Conservation (phyloP, 768 basidiomycete genomes). For the Psilocybe cubensis region DNA sequence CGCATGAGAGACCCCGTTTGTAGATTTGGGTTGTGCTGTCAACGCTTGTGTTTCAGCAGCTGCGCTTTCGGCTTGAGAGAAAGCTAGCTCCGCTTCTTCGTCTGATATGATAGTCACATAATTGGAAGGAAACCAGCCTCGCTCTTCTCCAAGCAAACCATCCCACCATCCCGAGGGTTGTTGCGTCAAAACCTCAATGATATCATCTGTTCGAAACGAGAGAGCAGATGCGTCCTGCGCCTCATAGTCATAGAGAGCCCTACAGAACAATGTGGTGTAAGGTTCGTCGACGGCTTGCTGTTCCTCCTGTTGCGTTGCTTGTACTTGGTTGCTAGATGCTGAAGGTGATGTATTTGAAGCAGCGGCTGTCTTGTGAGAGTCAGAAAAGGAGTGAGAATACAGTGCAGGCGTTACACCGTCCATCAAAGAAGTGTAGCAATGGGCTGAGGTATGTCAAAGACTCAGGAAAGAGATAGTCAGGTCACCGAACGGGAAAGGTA, state of each 20-base stretch:
- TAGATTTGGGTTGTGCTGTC: constrained; percentile 29
- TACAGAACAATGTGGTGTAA: constrained; percentile 81
- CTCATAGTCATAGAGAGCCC: constrained; percentile 90
- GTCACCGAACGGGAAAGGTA: constrained; percentile 9
- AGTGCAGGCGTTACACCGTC: constrained; percentile 34
- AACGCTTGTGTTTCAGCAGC: constrained; percentile 32
- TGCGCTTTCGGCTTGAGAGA: constrained; percentile 53
- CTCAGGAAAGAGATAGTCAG: constrained; percentile 8
- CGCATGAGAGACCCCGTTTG: constrained; percentile 54
- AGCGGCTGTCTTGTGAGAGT: constrained; percentile 14
- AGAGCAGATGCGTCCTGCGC: constrained; percentile 89
- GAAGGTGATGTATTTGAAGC: constrained; percentile 19
- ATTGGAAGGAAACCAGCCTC: constrained; percentile 98
- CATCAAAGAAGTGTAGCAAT: constrained; percentile 22
- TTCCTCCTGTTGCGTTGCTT: constrained; percentile 21
- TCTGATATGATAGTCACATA: constrained; percentile 83
- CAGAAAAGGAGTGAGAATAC: constrained; percentile 33
- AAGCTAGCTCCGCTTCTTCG: constrained; percentile 75
- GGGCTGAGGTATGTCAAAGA: constrained; percentile 18
- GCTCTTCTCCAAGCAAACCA: constrained; percentile 83
- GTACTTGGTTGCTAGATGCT: constrained; percentile 13
- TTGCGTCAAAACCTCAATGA: constrained; percentile 92
- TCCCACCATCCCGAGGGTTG: constrained; percentile 99
- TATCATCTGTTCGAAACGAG: constrained; percentile 83
- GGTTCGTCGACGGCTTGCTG: constrained; percentile 53